Evolutionary conservation across 1,139 yeast genomes (phyloP).

Genomic region (Yamadazyma membranifaciens): DNA sequence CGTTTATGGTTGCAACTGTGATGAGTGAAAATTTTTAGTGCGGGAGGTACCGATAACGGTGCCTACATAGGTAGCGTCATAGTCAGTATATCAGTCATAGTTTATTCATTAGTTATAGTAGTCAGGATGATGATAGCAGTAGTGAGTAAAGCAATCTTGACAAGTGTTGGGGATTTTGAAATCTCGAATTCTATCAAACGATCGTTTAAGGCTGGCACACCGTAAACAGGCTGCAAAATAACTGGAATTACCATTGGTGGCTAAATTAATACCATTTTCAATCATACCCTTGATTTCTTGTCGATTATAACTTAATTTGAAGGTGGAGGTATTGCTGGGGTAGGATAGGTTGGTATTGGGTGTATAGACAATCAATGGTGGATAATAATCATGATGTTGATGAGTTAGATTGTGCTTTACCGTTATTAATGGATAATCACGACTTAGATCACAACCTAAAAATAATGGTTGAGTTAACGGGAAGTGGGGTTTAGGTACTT

Average conservation of each 20-base stretch:
- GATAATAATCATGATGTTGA: constrained; percentile 16
- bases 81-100: too few relatives aligned
- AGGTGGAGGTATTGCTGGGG: constrained; percentile 58
- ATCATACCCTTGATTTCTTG: constrained; percentile 46
- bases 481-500: constrained; percentile 7
- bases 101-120: too few relatives aligned
- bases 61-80: too few relatives aligned
- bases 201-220: constrained; percentile 58
- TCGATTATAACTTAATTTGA: constrained; percentile 48
- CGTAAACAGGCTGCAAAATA: constrained; percentile 53
- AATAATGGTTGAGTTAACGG: constrained; percentile 39
- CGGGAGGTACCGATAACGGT: constrained; percentile 1
- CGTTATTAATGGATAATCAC: constrained; percentile 23
- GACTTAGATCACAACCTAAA: constrained; percentile 52
- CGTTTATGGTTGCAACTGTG: not conserved
- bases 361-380: constrained; percentile 56
- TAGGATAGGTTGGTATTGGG: constrained; percentile 44
- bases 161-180: constrained; percentile 19
- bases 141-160: constrained; percentile 19
- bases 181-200: constrained; percentile 40
- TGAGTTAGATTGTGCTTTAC: not conserved
- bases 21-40: not conserved
- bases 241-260: constrained; percentile 44
- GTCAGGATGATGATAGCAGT: constrained; percentile 17
- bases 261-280: constrained; percentile 51